phyloP scores from a whole-genome alignment of 768 basidiomycete species.

The Nidula microcarpa region DNA sequence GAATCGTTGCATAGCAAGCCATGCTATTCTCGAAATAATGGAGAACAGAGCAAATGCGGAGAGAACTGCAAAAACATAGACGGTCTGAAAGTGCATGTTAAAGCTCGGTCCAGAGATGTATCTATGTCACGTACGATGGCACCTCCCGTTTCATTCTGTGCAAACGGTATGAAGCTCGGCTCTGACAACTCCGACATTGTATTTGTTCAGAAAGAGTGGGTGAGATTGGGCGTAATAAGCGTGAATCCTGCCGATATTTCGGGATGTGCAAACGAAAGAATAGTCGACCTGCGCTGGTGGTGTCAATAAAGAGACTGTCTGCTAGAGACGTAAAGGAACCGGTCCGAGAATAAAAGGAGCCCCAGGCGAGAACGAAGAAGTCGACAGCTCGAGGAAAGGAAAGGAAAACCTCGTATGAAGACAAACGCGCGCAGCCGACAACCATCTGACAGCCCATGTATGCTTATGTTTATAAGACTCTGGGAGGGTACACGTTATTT shows the following conservation, averaged over 20 bases:
- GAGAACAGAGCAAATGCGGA: slow-evolving; percentile 51
- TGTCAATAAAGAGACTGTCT: slow-evolving; percentile 14
- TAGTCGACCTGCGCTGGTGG: not conserved
- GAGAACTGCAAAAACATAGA: slow-evolving; percentile 50
- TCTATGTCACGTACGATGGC: slow-evolving; percentile 27
- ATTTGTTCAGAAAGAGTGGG: not conserved
- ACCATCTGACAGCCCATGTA: no score
- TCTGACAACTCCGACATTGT: not conserved
- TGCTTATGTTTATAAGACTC: no score
- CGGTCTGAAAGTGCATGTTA: slow-evolving; percentile 25
- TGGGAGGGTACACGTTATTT: no score
- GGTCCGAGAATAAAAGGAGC: slow-evolving; percentile 16
- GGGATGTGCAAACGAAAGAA: not conserved
- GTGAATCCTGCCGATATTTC: no score
- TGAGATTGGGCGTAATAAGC: no score
- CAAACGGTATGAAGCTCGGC: slow-evolving; percentile 24
- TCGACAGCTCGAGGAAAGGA: not conserved
- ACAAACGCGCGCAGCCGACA: no score
- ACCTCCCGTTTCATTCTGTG: slow-evolving; percentile 26
- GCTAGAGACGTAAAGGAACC: slow-evolving; percentile 15
- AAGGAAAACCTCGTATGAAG: not conserved
- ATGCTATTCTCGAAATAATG: slow-evolving; percentile 44
- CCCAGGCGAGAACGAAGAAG: not conserved
- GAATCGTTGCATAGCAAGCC: slow-evolving; percentile 36
- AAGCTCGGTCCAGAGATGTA: not conserved